phyloP scores from a whole-genome alignment of 2,329 filamentous ascomycete genomes.

The Epichloe sibirici region DNA sequence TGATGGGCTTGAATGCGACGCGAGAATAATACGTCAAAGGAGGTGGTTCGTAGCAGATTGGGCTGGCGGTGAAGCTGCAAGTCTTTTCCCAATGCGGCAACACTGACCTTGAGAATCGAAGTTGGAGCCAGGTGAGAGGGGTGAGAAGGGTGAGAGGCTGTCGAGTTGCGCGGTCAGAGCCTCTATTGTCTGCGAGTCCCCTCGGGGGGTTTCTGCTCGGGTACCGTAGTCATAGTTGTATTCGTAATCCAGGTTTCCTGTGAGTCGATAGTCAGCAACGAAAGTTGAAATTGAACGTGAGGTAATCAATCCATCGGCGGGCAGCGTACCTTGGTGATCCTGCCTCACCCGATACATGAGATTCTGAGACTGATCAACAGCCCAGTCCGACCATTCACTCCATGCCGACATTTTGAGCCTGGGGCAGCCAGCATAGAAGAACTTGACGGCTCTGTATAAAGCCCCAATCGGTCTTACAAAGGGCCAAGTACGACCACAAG shows the following conservation, averaged over 20 bases:
- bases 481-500: background rate
- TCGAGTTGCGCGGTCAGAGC: background rate
- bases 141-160: background rate
- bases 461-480: background rate
- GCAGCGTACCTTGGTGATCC: conserved; percentile 1
- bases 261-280: background rate
- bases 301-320: background rate
- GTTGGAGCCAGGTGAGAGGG: conserved; percentile 2
- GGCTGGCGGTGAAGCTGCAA: background rate
- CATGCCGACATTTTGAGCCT: conserved; percentile 8
- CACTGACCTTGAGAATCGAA: conserved; percentile 2
- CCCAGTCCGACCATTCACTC: conserved; percentile 17
- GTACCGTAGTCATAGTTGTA: background rate
- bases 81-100: background rate
- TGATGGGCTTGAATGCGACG: background rate
- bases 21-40: background rate
- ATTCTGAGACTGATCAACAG: conserved; percentile 9
- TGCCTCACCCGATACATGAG: conserved; percentile 15
- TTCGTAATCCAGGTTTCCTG: conserved; percentile 4
- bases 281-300: background rate
- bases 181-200: conserved; percentile 1
- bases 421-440: background rate
- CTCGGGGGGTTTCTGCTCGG: conserved; percentile 2
- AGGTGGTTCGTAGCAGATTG: background rate
- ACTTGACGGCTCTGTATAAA: conserved; percentile 1